A percentile compares a stretch with the other conserved stretches of the same genome.
These are phyloP conservation scores for Aspergillus nomiae DNA, from an alignment of 2,329 filamentous ascomycete genomes.

Conservation along the genomic window DNA sequence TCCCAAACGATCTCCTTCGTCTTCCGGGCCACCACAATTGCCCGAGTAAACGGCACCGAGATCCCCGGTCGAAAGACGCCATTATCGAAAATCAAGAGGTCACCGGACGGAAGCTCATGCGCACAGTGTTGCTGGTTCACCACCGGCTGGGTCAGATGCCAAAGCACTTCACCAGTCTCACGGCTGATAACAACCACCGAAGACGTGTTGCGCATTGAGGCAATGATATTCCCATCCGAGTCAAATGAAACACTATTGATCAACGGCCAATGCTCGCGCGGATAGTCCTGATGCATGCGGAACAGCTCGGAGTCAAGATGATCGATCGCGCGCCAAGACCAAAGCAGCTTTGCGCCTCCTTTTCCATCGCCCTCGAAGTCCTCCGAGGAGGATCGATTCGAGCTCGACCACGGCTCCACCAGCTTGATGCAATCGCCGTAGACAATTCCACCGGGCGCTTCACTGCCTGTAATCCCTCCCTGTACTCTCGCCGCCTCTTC, in stretches of 20 bases:
- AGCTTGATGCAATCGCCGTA: slow-evolving; percentile 49
- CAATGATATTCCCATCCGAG: slow-evolving; percentile 44
- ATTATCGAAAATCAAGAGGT: slow-evolving; percentile 52
- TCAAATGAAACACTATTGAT: slow-evolving; percentile 48
- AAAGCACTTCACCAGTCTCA: slow-evolving; percentile 44
- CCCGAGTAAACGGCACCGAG: slow-evolving; percentile 46
- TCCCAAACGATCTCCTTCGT: slow-evolving; percentile 49
- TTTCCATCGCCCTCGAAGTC: slow-evolving; percentile 20
- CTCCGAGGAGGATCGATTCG: slow-evolving; percentile 19
- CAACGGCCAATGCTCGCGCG: slow-evolving; percentile 45
- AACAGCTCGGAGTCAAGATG: slow-evolving; percentile 42
- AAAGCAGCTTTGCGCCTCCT: slow-evolving; percentile 40
- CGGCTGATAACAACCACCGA: slow-evolving; percentile 47
- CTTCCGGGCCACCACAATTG: slow-evolving; percentile 42
- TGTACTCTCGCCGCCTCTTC: slow-evolving; percentile 40
- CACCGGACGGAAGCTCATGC: slow-evolving; percentile 43
- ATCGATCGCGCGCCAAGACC: slow-evolving; percentile 49
- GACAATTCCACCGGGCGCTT: slow-evolving; percentile 24
- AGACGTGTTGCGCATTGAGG: slow-evolving; percentile 46
- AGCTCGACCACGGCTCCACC: slow-evolving; percentile 33
- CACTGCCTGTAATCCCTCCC: slow-evolving; percentile 46
- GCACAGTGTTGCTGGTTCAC: slow-evolving; percentile 51
- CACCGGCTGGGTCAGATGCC: slow-evolving; percentile 44
- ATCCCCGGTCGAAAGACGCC: slow-evolving; percentile 45
- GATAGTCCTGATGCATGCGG: slow-evolving; percentile 39